Conservation (phyloP, 139 green algal genomes). For the Chlorella ohadii region DNA sequence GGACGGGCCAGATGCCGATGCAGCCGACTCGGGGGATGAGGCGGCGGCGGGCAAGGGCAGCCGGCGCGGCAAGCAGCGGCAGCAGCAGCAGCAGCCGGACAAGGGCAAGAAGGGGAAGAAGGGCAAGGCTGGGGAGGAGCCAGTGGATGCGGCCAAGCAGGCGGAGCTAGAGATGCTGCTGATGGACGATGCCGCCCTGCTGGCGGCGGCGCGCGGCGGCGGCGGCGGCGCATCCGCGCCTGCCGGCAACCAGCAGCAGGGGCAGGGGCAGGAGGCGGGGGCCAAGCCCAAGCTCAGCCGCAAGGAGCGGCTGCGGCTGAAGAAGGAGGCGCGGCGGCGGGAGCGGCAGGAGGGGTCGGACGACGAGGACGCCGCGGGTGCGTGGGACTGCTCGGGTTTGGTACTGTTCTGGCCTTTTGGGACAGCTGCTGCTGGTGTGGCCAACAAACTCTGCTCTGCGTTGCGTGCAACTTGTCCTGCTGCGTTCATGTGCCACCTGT, state of each 20-base stretch:
- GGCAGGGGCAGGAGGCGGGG: background rate
- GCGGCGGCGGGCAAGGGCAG: constrained; percentile 16
- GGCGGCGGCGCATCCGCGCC: background rate
- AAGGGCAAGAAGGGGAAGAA: constrained; percentile 29
- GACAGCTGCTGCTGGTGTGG: no score
- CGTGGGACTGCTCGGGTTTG: background rate
- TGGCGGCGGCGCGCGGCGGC: constrained; percentile 36
- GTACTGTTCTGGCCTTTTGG: no score
- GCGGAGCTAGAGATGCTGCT: constrained; percentile 95
- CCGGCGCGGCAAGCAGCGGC: constrained; percentile 7
- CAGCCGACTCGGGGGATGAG: background rate
- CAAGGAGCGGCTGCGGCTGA: constrained; percentile 52
- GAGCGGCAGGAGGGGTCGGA: constrained; percentile 52
- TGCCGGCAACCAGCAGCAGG: background rate
- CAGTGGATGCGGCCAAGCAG: constrained; percentile 10
- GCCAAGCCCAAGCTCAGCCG: constrained; percentile 48
- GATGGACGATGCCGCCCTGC: constrained; percentile 85
- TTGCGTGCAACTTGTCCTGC: no score
- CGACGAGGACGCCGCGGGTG: constrained; percentile 46
- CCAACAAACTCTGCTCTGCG: no score
- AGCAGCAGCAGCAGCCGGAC: constrained; percentile 24
- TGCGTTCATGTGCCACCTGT: no score
- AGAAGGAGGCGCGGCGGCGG: constrained; percentile 44
- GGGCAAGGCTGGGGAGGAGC: constrained; percentile 31
- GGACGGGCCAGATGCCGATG: constrained; percentile 16